These are phyloP conservation scores for Trametes sp. DNA, from an alignment of 1,284 basidiomycete species.

Conservation along the genomic window DNA sequence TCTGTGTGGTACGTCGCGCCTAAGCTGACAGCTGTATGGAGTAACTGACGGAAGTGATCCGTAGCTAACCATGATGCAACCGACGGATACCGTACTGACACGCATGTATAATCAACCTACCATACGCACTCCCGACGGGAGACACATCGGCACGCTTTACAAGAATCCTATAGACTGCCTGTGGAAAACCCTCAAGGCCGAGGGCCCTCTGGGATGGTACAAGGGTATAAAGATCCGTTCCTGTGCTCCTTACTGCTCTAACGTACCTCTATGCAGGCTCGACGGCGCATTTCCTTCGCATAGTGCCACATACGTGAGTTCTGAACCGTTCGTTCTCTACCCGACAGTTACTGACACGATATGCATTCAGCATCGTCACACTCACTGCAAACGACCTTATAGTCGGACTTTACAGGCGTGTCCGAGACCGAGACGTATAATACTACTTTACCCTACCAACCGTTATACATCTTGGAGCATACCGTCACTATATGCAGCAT, in stretches of 20 bases:
- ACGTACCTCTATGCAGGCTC: slow-evolving; percentile 61
- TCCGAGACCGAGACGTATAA: slow-evolving; percentile 28
- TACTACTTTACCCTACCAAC: neutral
- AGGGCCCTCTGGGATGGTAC: slow-evolving; percentile 93
- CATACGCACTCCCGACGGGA: slow-evolving; percentile 74
- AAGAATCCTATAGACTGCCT: slow-evolving; percentile 95
- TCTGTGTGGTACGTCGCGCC: slow-evolving; percentile 81
- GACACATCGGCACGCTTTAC: slow-evolving; percentile 81
- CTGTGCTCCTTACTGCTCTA: neutral
- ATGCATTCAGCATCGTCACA: slow-evolving; percentile 72
- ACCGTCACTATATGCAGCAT: neutral
- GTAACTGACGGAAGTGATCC: slow-evolving; percentile 5
- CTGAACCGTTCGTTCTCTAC: neutral
- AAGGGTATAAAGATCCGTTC: slow-evolving; percentile 62
- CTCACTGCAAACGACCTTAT: slow-evolving; percentile 89
- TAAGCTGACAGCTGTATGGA: neutral
- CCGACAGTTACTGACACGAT: neutral
- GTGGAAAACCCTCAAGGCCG: slow-evolving; percentile 93
- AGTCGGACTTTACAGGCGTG: slow-evolving; percentile 72
- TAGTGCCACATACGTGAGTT: slow-evolving; percentile 89
- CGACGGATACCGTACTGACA: slow-evolving; percentile 89
- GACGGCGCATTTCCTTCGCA: slow-evolving; percentile 90
- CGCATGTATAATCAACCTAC: slow-evolving; percentile 98
- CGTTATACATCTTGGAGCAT: neutral
- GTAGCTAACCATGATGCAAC: slow-evolving; percentile 88